Evolutionary conservation across 805 yeast species (phyloP).

Genomic region (Nakazawaea siamensis): DNA sequence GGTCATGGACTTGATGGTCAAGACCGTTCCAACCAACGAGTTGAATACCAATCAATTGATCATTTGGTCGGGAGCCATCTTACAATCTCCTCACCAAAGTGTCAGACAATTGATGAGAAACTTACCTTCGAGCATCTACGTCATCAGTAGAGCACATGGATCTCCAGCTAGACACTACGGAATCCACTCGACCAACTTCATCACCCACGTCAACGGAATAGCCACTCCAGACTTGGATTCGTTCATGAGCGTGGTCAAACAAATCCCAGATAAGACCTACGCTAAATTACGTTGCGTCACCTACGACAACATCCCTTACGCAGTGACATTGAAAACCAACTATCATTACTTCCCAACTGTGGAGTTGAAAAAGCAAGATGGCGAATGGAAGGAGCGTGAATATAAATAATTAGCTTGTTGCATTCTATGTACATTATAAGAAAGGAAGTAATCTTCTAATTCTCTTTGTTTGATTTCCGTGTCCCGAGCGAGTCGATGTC

Average conservation of each 20-base stretch:
- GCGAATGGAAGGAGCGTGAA: conserved; percentile 49
- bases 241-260: conserved; percentile 57
- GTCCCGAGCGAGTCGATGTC: conserved; percentile 38
- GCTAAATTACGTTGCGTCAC: conserved; percentile 75
- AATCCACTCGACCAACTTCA: conserved; percentile 70
- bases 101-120: conserved; percentile 76
- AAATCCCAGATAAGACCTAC: conserved; percentile 72
- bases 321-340: conserved; percentile 77
- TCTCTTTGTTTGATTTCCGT: conserved; percentile 49
- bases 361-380: conserved; percentile 43
- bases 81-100: conserved; percentile 90
- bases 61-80: conserved; percentile 74
- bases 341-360: conserved; percentile 82
- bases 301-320: conserved; percentile 81
- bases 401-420: conserved; percentile 20
- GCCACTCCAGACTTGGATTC: conserved; percentile 64
- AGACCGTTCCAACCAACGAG: conserved; percentile 52
- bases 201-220: conserved; percentile 79
- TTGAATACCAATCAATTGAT: conserved; percentile 59
- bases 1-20: conserved; percentile 51
- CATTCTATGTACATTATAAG: conserved; percentile 13
- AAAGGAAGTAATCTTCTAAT: conserved; percentile 47
- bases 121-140: conserved; percentile 79
- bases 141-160: conserved; percentile 65
- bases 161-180: conserved; percentile 85